Conservation (phyloP, 2,329 filamentous ascomycete species). For the Coniochaeta pulveracea region DNA sequence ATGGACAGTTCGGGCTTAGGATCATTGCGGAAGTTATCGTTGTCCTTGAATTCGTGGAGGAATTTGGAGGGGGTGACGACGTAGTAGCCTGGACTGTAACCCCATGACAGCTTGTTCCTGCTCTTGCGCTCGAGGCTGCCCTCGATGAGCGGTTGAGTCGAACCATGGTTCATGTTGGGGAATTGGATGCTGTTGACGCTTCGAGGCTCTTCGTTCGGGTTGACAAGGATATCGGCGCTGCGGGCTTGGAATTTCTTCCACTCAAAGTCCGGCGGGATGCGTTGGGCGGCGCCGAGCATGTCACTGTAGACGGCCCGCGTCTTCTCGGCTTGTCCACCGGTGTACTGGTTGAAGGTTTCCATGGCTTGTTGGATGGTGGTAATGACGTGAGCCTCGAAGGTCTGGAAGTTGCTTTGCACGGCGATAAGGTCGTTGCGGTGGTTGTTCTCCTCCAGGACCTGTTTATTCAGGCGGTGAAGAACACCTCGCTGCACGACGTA, state of each 20-base stretch:
- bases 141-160: conserved; percentile 76
- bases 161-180: conserved; percentile 75
- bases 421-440: conserved; percentile 82
- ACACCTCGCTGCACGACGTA: conserved; percentile 79
- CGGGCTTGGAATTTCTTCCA: conserved; percentile 77
- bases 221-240: conserved; percentile 61
- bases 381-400: conserved; percentile 80
- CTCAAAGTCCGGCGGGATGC: conserved; percentile 75
- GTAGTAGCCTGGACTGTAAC: conserved; percentile 75
- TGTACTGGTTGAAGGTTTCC: conserved; percentile 71
- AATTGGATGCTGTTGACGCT: conserved; percentile 66
- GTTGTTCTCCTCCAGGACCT: conserved; percentile 92
- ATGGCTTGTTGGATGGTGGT: conserved; percentile 73
- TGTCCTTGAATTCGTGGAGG: conserved; percentile 93
- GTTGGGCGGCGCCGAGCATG: conserved; percentile 66
- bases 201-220: conserved; percentile 64
- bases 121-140: conserved; percentile 85
- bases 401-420: conserved; percentile 81
- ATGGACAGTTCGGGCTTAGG: conserved; percentile 78
- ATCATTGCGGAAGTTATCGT: conserved; percentile 60
- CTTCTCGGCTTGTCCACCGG: conserved; percentile 71
- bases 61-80: conserved; percentile 81
- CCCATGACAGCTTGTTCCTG: conserved; percentile 68
- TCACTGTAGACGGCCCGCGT: conserved; percentile 72
- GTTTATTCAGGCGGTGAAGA: conserved; percentile 74